Conservation (phyloP, 805 yeast genomes). For the Suhomyces canberraensis region DNA sequence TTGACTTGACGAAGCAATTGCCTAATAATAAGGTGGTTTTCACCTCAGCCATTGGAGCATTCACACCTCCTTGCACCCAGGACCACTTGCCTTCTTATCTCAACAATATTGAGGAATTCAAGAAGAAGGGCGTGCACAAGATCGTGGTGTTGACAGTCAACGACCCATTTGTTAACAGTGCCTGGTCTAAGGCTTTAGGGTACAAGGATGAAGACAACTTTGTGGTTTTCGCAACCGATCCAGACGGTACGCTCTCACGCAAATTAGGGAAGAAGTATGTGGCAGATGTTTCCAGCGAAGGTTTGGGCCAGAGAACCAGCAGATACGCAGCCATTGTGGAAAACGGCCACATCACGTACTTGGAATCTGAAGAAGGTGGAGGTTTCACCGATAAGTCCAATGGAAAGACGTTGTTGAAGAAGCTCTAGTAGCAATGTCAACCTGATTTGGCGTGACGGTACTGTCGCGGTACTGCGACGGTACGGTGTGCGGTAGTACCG, state of each 20-base stretch:
- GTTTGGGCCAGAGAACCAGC: slow-evolving; percentile 10
- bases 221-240: slow-evolving; percentile 15
- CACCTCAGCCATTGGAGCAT: slow-evolving; percentile 11
- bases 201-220: slow-evolving; percentile 11
- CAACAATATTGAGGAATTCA: slow-evolving; percentile 10
- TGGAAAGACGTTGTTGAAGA: slow-evolving; percentile 22
- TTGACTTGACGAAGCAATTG: slow-evolving; percentile 30
- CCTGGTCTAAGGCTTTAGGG: slow-evolving; percentile 10
- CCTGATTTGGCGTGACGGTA: too few relatives aligned
- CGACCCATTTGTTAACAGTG: slow-evolving; percentile 11
- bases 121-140: slow-evolving; percentile 12
- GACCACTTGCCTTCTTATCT: slow-evolving; percentile 12
- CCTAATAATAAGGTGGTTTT: slow-evolving; percentile 12
- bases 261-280: slow-evolving; percentile 13
- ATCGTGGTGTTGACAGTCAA: slow-evolving; percentile 13
- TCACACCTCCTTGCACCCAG: slow-evolving; percentile 8
- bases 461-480: too few relatives aligned
- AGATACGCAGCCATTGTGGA: slow-evolving; percentile 16
- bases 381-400: slow-evolving; percentile 22
- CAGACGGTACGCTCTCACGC: slow-evolving; percentile 9
- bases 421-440: too few relatives aligned
- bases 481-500: too few relatives aligned
- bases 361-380: slow-evolving; percentile 14
- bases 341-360: slow-evolving; percentile 19
- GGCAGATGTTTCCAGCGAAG: slow-evolving; percentile 4